Percentiles rank a stretch among this genome's conserved stretches.
Conservation (phyloP, 192 early-diverging fungal species). For the Backusella sp. region DNA sequence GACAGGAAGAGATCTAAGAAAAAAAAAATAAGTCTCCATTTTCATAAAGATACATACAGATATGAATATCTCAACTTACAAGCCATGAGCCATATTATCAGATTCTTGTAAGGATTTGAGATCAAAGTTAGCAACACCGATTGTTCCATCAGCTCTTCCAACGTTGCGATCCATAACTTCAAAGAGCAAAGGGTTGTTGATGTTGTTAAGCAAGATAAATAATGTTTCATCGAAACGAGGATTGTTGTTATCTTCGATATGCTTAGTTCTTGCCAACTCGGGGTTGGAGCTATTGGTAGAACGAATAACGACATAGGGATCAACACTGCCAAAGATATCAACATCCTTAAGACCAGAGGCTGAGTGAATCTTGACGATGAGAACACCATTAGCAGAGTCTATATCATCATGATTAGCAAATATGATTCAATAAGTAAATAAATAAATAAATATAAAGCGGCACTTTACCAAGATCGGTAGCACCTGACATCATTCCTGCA, state of each 20-base stretch:
- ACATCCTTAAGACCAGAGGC: conserved; percentile 83
- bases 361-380: conserved; percentile 75
- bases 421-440: neutral
- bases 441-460: conserved; percentile 9
- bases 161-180: conserved; percentile 84
- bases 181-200: conserved; percentile 71
- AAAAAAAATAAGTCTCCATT: neutral
- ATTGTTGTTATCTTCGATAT: conserved; percentile 72
- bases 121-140: conserved; percentile 62
- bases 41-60: neutral
- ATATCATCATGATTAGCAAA: neutral
- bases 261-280: conserved; percentile 59
- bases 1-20: conserved; percentile 26
- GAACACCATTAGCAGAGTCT: conserved; percentile 82
- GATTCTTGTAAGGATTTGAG: conserved; percentile 44
- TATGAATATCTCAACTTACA: conserved; percentile 31
- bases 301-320: conserved; percentile 81
- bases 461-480: conserved; percentile 46
- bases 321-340: conserved; percentile 85
- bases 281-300: conserved; percentile 63
- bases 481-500: conserved; percentile 73
- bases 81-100: conserved; percentile 40
- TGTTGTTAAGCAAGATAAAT: conserved; percentile 71
- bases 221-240: conserved; percentile 88
- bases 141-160: conserved; percentile 65